Base-by-base conservation (phyloP, 352 stramenopile genomes). In the Pythium aphanidermatum region DNA sequence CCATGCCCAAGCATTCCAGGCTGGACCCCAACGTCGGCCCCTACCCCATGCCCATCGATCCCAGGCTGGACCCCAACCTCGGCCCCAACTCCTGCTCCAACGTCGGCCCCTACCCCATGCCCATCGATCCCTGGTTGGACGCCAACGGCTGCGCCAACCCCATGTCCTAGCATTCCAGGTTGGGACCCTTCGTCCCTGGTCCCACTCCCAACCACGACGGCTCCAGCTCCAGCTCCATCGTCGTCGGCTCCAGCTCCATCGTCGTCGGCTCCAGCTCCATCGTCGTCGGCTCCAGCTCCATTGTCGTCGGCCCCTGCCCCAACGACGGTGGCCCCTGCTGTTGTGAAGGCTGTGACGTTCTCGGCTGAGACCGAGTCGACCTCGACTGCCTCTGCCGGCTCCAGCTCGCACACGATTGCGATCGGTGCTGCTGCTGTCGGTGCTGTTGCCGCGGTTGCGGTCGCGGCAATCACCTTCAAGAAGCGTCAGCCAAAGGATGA, bases 361-460 rank as follows among this genome's bases (percentile, higher is more conserved):
- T 45, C 41, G n/a, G 41, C 46, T 11, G 12, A 26, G 1, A 23
- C 16, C 5, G 34, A 49, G 0, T 28, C 41, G 9, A 16, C 16
- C 4, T 30, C 47, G 20, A 31, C 14, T 13, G 32, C 13, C 11
- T 14, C 33, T 2, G 6, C 8, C 7, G 26, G 30, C n/a, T n/a
- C n/a, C 30, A 39, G 20, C 47, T 51, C 49, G 3, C 29, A 51
- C 50, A 11, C 35, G 9, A 9, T 48, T 17, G 42, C 36, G n/a
- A 53, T 44, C 17, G 30, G 35, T 12, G 35, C 36, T 17, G 51
- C 43, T 5, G 19, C 49, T 6, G 36, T 59, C 12, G 51, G 42
- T 13, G 51, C 51, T 12, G 51, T 46, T 14, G 51, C 36, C 16
- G 51, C 37, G 1, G 24, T 53, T n/a, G 51, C 51, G 11, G 37